Evolutionary conservation across 345 rosid genomes (phyloP).

Genomic region (Combretum micranthum): DNA sequence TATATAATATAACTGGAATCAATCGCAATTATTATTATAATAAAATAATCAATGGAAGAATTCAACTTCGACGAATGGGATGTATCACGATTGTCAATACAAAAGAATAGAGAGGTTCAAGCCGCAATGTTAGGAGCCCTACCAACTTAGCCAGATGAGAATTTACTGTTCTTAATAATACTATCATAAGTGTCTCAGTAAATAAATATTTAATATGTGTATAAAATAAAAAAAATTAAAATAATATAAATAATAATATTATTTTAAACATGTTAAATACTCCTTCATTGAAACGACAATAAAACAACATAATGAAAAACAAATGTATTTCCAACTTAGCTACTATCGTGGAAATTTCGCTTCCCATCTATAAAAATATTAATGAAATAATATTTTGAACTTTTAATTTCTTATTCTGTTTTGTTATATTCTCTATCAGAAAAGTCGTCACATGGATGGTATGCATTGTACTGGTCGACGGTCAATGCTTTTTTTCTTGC

Average conservation of each 20-base stretch:
- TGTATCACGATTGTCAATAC: neutral
- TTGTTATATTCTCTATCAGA: neutral
- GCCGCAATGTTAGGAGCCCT: constrained; percentile 34
- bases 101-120: constrained; percentile 11
- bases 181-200: too few relatives aligned
- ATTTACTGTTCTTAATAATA: too few relatives aligned
- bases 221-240: neutral
- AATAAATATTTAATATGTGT: too few relatives aligned
- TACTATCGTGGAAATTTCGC: constrained; percentile 25
- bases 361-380: neutral
- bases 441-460: constrained; percentile 4
- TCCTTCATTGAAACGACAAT: too few relatives aligned
- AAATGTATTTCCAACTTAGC: too few relatives aligned
- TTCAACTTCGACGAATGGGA: constrained; percentile 26
- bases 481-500: constrained; percentile 8
- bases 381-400: neutral
- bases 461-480: constrained; percentile 4
- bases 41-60: constrained; percentile 18
- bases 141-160: constrained; percentile 10
- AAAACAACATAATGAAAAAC: too few relatives aligned
- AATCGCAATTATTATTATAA: neutral
- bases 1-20: neutral
- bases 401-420: too few relatives aligned
- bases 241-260: too few relatives aligned
- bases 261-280: too few relatives aligned